Conservation (phyloP, 2,329 filamentous ascomycete genomes). For the Clarireedia homoeocarpa region DNA sequence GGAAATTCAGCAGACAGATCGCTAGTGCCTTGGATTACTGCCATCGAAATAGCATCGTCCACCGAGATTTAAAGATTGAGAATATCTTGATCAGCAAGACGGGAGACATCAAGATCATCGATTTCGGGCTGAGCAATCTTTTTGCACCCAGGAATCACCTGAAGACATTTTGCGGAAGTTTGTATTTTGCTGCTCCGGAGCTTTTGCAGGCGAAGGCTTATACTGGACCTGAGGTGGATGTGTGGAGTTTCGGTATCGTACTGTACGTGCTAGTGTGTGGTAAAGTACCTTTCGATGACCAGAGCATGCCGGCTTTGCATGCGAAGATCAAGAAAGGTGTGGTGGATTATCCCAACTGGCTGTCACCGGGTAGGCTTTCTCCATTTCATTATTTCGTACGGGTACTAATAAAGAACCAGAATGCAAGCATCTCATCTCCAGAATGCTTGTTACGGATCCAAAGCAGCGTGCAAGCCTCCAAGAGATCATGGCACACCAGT, state of each 20-base stretch:
- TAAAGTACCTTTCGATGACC: constrained; percentile 97
- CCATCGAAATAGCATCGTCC: constrained; percentile 95
- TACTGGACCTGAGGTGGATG: constrained; percentile 90
- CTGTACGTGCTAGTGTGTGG: constrained; percentile 95
- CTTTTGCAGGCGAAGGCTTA: constrained; percentile 89
- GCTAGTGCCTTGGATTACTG: constrained; percentile 95
- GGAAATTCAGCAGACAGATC: constrained; percentile 96
- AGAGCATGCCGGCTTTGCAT: constrained; percentile 97
- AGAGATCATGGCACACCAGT: constrained; percentile 91
- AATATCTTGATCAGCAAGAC: constrained; percentile 99
- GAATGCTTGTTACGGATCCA: constrained; percentile 94
- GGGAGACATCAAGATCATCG: constrained; percentile 98
- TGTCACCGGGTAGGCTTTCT: constrained; percentile 66
- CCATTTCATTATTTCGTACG: not conserved
- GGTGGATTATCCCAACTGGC: constrained; percentile 91
- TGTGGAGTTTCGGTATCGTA: constrained; percentile 99
- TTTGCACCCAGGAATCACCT: constrained; percentile 79
- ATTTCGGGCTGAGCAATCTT: constrained; percentile 94
- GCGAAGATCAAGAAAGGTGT: constrained; percentile 97
- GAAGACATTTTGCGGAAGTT: constrained; percentile 94
- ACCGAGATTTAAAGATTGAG: constrained; percentile 95
- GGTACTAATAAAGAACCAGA: constrained; percentile 45
- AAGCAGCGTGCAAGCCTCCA: constrained; percentile 75
- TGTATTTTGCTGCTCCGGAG: constrained; percentile 96
- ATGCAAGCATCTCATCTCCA: constrained; percentile 84